phyloP scores from a whole-genome alignment of 1,284 basidiomycete species.

The Gymnopus androsaceus region DNA sequence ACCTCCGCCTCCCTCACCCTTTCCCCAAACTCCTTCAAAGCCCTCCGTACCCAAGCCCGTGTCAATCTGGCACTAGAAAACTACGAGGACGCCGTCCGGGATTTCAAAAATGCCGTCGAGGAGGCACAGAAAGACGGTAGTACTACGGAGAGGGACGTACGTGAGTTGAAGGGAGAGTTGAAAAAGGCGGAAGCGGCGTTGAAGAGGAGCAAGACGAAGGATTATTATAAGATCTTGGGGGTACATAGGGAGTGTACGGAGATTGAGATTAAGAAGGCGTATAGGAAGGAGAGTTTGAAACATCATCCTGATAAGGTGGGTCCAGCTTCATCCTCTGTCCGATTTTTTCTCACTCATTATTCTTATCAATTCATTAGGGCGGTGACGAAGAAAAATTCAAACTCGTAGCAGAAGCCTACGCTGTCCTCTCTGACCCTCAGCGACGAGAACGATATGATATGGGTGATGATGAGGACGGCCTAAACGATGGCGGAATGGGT shows the following conservation, averaged over 20 bases:
- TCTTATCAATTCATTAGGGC: conserved; percentile 42
- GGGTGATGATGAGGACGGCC: conserved; percentile 70
- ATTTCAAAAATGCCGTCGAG: conserved; percentile 80
- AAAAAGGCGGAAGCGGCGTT: conserved; percentile 77
- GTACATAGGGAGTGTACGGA: conserved; percentile 62
- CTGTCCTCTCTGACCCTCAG: conserved; percentile 72
- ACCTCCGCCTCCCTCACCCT: conserved; percentile 34
- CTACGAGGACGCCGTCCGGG: conserved; percentile 71
- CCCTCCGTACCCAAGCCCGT: conserved; percentile 81
- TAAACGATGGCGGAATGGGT: conserved; percentile 35
- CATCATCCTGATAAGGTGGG: conserved; percentile 85
- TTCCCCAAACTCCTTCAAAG: conserved; percentile 76
- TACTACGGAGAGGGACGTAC: conserved; percentile 56
- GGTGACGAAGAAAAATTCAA: conserved; percentile 89
- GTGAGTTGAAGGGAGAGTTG: conserved; percentile 64
- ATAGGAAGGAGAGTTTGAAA: conserved; percentile 73
- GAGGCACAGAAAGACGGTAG: conserved; percentile 62
- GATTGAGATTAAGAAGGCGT: conserved; percentile 78
- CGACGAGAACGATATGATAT: conserved; percentile 73
- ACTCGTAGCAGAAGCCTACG: conserved; percentile 75
- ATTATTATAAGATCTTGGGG: conserved; percentile 80
- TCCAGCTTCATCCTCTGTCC: conserved; percentile 9
- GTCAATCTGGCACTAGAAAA: conserved; percentile 75
- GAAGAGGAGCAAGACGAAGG: conserved; percentile 84
- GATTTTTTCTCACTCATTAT: not conserved